Evolutionary conservation across 2,329 filamentous ascomycete species (phyloP), one percentile per base, ranked within the genome.

Genomic region (Colletotrichum sp.): DNA sequence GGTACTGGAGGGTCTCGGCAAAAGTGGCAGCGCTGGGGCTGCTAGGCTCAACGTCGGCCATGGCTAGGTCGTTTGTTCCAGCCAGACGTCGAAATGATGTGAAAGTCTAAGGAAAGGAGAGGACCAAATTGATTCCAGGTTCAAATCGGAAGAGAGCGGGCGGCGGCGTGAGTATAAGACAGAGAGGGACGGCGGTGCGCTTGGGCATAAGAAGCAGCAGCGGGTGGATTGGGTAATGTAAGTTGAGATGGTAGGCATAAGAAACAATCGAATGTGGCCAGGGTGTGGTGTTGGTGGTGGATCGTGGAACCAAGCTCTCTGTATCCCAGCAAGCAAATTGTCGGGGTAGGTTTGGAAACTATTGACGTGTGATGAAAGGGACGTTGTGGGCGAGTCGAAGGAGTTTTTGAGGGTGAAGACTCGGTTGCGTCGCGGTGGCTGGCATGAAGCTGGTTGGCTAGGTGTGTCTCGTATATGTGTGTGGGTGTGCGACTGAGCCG

Each of bases 1-100:
- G 82, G 59, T 79, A 81, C 69, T 81, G 80, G 18, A 79, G 76
- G 21, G 78, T 76, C 70, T 82, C 81, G 34, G 68, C 62, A 34
- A 76, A 76, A n/a, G 57, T 61, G 34, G 67, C 67, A 68, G 57
- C 67, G 21, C 51, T 58, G 54, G 67, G 71, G 55, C 58, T 71
- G 63, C 66, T 73, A 21, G 78, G 21, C 69, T 65, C 77, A 65
- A 16, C 71, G 64, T 72, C 72, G 55, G 65, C 69, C 74, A 76
- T 76, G 74, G 21, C 72, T 67, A 43, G 55, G 59, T 68, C 31
- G 47, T 21, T 54, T 18, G 33, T 29, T 64, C 21, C 62, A 66
- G 70, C 64, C 70, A 61, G 58, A 43, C 36, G 69, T 69, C 36
- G 51, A 54, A 38, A 21, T 36, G n/a, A 21, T 21, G 38, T 12